Evolutionary conservation across 2,329 filamentous ascomycete species (phyloP), one percentile per base, ranked within the genome.

Genomic region (Fusarium solani-melongenae): DNA sequence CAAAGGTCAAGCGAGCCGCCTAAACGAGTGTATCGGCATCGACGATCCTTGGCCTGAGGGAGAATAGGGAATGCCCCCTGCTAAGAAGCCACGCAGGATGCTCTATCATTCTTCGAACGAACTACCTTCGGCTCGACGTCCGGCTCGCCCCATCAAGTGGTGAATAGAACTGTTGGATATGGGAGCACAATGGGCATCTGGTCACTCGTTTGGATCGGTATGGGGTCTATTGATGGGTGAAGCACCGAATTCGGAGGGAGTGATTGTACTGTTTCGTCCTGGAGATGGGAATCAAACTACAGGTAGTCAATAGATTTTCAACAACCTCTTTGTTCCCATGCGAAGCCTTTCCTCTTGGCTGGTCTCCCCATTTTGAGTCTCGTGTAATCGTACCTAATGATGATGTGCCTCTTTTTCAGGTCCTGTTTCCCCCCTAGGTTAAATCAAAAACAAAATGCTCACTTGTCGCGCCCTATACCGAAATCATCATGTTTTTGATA

Each of bases 1-100:
- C 53, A 57, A 33, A 3, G 75, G 79, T 2, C 51, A 67, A 6
- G 69, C 75, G 8, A 81, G 79, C 29, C 74, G 76, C 1, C 60
- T 81, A 6, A 46, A 59, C 0, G 74, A 76, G 8, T 60, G 62
- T 2, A 69, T 72, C 17, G 22, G 53, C 4, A 46, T 73, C 11
- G 71, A 77, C 8, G 73, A 80, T 2, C 64, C 46, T 3, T 77
- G 70, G 73, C 33, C 33, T 1, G 64, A 51, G 5, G 44, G 64
- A 14, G 56, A 66, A 2, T 78, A 71, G 77, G 76, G 65, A 5
- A 15, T 61, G 46, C 67, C 67, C 6, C 56, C 41, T 6, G 2
- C 22, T 6, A 64, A 24, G 24, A 55, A 57, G 55, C 14, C 27
- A 9, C 65, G 76, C 2, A 20, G 29, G 4, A 64, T 12, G 58